phyloP scores from a whole-genome alignment of 139 green algal species.

The Haematococcus sp. region DNA sequence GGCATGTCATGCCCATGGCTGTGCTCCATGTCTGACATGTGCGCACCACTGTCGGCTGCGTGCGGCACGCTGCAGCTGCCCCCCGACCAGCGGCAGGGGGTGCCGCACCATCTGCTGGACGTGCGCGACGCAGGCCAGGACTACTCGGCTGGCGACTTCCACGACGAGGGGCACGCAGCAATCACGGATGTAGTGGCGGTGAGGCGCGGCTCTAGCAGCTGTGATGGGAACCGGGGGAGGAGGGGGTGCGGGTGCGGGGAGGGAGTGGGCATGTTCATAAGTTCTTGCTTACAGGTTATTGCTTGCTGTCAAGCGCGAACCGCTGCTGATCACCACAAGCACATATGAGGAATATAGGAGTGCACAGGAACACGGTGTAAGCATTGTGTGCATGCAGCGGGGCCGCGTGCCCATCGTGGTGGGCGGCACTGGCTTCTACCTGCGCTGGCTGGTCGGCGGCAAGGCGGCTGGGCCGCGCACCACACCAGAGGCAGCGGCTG shows the following conservation, averaged over 20 bases:
- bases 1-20: background rate
- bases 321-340: background rate
- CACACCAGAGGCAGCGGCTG: conserved; percentile 41
- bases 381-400: too few relatives aligned
- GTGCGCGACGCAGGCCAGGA: conserved; percentile 63
- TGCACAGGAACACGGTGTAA: too few relatives aligned
- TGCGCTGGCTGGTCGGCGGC: conserved; percentile 79
- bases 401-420: conserved; percentile 79
- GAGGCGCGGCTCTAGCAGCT: too few relatives aligned
- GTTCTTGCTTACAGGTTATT: too few relatives aligned
- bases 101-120: conserved; percentile 93
- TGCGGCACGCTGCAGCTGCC: conserved; percentile 52
- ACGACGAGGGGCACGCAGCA: conserved; percentile 51
- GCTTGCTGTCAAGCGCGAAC: background rate
- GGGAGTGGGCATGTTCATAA: too few relatives aligned
- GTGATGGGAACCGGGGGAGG: too few relatives aligned
- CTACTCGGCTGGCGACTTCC: conserved; percentile 89
- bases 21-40: background rate
- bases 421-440: conserved; percentile 94
- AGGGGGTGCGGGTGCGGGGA: too few relatives aligned
- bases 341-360: too few relatives aligned
- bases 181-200: conserved; percentile 32
- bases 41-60: background rate
- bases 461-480: conserved; percentile 59
- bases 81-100: conserved; percentile 49